Conservation (phyloP, 305 asterid genomes). For the Withania somnifera region DNA sequence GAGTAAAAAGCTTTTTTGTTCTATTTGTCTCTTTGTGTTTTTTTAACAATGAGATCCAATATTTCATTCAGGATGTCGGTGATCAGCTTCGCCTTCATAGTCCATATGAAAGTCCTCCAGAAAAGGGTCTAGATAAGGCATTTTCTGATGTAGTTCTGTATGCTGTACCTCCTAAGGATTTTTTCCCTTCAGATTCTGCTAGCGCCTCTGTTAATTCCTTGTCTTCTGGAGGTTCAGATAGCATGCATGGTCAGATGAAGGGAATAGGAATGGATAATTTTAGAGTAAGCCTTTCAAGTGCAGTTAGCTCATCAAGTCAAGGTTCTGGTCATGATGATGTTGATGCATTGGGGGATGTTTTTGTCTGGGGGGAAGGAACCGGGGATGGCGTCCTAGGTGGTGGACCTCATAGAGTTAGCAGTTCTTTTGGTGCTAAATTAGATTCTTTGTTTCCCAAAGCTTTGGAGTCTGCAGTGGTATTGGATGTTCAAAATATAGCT, state of each 20-base stretch:
- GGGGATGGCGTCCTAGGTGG: constrained; percentile 64
- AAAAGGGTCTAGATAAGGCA: constrained; percentile 49
- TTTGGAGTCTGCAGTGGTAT: constrained; percentile 65
- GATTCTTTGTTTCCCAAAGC: constrained; percentile 66
- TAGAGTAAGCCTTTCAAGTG: constrained; percentile 81
- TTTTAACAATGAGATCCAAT: constrained; percentile 10
- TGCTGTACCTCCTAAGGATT: constrained; percentile 56
- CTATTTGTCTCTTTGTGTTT: neutral
- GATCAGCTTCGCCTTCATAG: constrained; percentile 60
- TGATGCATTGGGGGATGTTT: constrained; percentile 71
- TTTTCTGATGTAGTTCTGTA: constrained; percentile 55
- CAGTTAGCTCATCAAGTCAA: constrained; percentile 79
- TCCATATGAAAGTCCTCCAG: constrained; percentile 71
- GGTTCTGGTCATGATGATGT: constrained; percentile 84
- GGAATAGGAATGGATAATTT: constrained; percentile 58
- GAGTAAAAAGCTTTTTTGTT: neutral
- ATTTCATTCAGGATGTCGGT: constrained; percentile 39
- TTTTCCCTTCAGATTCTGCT: constrained; percentile 64
- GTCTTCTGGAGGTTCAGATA: constrained; percentile 64
- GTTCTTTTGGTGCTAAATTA: constrained; percentile 32
- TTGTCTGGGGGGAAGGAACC: constrained; percentile 71
- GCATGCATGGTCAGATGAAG: constrained; percentile 47
- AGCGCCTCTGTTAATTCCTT: constrained; percentile 50
- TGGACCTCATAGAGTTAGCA: constrained; percentile 44
- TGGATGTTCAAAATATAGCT: constrained; percentile 67